Base-by-base conservation (phyloP, 2,329 filamentous ascomycete species). In the Fusarium algeriense region DNA sequence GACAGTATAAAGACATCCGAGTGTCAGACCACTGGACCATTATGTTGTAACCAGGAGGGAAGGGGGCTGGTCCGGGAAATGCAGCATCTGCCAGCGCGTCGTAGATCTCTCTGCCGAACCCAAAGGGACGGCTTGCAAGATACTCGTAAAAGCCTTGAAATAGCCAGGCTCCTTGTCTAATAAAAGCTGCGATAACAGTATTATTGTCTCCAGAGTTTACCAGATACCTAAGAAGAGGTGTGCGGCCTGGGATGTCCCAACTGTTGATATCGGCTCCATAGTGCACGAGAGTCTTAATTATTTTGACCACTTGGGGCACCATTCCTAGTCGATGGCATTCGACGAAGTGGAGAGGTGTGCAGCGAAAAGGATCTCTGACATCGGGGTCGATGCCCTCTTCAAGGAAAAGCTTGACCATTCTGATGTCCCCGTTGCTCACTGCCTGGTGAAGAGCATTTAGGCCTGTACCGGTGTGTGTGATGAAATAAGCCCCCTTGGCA, bases 381-480 rank as follows among this genome's bases (percentile, higher is more conserved):
- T 37, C 55, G 19, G n/a, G n/a, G 19, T 54, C 12, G 2, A 60
- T 44, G 1, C 26, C 4, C 5, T 23, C n/a, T 11, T 38, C n/a
- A 4, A 69, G 50, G 6, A 69, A 35, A 3, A 34, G 26, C 2
- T 45, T 30, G 23, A 54, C 60, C 26, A 69, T 59, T 11, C 5
- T 19, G 2, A 57, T 1, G 12, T 57, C 37, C 6, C 54, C 35
- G 2, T 44, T 32, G 10, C 11, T 5, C 5, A 50, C 48, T 6
- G 50, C 67, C 12, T 65, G 67, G 30, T 69, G 67, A 3, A 69
- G 32, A 19, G 67, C 67, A 41, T 64, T 48, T 2, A 48, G 5
- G 1, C 49, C 32, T 7, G 50, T 49, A 5, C 65, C 65, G 7
- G 38, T 17, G 19, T 66, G 67, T 3, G 50, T 70, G 1, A n/a